phyloP scores from a whole-genome alignment of 495 filamentous ascomycete species.

The Daldinia loculata region DNA sequence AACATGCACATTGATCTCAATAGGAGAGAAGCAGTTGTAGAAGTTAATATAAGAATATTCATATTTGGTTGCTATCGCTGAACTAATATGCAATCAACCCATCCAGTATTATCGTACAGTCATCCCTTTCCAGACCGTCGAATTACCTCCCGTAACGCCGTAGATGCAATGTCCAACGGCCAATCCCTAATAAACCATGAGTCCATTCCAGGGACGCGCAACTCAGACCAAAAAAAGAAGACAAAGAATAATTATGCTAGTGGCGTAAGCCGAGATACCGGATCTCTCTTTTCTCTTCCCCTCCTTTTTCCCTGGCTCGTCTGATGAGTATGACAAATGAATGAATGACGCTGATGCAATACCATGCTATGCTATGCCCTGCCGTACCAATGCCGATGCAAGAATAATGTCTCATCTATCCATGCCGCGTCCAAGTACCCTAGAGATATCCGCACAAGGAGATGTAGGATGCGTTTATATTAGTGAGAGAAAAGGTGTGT shows the following conservation, averaged over 20 bases:
- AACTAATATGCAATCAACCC: slow-evolving; percentile 1
- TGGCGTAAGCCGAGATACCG: slow-evolving; percentile 42
- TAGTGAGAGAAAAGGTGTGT: slow-evolving; percentile 1
- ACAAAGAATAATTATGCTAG: neutral
- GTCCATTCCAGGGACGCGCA: slow-evolving; percentile 9
- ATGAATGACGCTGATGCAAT: slow-evolving; percentile 12
- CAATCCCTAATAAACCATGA: neutral
- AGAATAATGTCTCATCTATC: neutral
- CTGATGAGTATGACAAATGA: neutral
- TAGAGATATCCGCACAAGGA: neutral
- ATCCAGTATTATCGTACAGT: neutral
- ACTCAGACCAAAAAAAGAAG: slow-evolving; percentile 4
- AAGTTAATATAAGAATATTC: neutral
- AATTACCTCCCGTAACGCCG: neutral
- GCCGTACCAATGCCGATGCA: slow-evolving; percentile 5
- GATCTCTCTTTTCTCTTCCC: slow-evolving; percentile 37
- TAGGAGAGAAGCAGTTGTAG: neutral
- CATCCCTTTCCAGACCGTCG: neutral
- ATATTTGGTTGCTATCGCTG: neutral
- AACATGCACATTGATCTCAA: neutral
- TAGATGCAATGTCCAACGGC: slow-evolving; percentile 4
- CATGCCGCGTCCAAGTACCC: neutral
- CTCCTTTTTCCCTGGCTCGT: neutral
- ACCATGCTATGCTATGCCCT: slow-evolving; percentile 15
- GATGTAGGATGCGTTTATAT: neutral